Evolutionary conservation across 2,329 filamentous ascomycete genomes (phyloP).

Genomic region (Ophiostoma fasciatum): DNA sequence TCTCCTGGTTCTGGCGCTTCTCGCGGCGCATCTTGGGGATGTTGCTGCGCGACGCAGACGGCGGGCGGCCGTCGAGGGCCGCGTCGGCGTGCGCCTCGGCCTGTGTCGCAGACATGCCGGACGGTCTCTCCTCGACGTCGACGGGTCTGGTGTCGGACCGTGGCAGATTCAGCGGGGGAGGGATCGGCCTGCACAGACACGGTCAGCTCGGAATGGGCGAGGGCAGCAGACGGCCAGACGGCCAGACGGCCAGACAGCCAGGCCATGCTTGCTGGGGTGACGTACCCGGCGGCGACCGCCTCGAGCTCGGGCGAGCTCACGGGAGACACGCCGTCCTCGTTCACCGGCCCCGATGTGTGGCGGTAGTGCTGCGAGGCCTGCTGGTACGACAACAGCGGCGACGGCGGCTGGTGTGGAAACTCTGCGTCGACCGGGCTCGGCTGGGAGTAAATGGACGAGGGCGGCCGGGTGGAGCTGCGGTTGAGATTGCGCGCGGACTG

Average conservation of each 20-base stretch:
- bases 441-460: conserved; percentile 49
- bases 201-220: no score
- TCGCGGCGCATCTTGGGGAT: conserved; percentile 39
- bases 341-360: background rate
- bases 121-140: conserved; percentile 22
- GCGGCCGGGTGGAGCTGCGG: conserved; percentile 26
- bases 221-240: no score
- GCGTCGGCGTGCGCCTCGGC: background rate
- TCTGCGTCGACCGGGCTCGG: conserved; percentile 27
- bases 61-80: background rate
- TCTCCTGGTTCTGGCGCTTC: conserved; percentile 29
- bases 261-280: no score
- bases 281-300: no score
- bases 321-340: conserved; percentile 32
- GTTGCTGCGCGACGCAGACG: conserved; percentile 16
- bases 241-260: no score
- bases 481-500: conserved; percentile 24
- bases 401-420: conserved; percentile 11
- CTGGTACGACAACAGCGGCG: conserved; percentile 4
- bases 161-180: background rate
- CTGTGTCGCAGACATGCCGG: conserved; percentile 11
- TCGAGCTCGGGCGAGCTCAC: conserved; percentile 41
- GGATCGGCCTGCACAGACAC: conserved; percentile 5
- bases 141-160: conserved; percentile 28
- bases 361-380: conserved; percentile 8